These are phyloP conservation scores for Candida nanaspora DNA, from an alignment of 805 yeast species.

Conservation along the genomic window DNA sequence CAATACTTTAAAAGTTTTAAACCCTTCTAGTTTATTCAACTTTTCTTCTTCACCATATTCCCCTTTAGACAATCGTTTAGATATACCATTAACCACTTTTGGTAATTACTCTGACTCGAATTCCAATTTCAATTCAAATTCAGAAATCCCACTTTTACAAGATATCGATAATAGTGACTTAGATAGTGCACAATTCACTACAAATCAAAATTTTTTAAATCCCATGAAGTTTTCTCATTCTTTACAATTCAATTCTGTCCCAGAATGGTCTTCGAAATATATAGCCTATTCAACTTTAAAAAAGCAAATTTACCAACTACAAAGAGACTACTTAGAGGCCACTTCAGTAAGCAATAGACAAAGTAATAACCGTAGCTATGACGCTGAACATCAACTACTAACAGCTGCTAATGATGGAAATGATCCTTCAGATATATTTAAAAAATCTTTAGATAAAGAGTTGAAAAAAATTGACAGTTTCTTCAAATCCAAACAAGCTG, in stretches of 20 bases:
- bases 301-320: slow-evolving; percentile 75
- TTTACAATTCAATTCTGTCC: slow-evolving; percentile 93
- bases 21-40: too few species aligned
- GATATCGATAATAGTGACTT: too few species aligned
- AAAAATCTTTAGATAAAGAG: slow-evolving; percentile 71
- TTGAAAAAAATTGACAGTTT: slow-evolving; percentile 69
- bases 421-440: slow-evolving; percentile 54
- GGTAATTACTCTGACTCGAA: neutral
- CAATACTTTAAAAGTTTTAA: too few species aligned
- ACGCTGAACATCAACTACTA: slow-evolving; percentile 21
- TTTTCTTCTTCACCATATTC: too few species aligned
- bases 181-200: too few species aligned
- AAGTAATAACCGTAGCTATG: slow-evolving; percentile 11
- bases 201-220: neutral
- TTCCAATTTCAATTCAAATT: neutral
- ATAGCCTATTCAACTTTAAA: slow-evolving; percentile 85
- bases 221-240: slow-evolving; percentile 92
- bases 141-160: neutral
- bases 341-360: slow-evolving; percentile 9
- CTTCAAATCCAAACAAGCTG: slow-evolving; percentile 60
- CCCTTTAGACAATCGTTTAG: too few species aligned
- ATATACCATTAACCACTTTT: neutral
- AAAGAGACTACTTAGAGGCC: slow-evolving; percentile 45
- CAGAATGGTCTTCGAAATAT: slow-evolving; percentile 94
- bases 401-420: slow-evolving; percentile 22